Evolutionary conservation across 768 basidiomycete genomes (phyloP).

Genomic region (Hortiboletus campestris): DNA sequence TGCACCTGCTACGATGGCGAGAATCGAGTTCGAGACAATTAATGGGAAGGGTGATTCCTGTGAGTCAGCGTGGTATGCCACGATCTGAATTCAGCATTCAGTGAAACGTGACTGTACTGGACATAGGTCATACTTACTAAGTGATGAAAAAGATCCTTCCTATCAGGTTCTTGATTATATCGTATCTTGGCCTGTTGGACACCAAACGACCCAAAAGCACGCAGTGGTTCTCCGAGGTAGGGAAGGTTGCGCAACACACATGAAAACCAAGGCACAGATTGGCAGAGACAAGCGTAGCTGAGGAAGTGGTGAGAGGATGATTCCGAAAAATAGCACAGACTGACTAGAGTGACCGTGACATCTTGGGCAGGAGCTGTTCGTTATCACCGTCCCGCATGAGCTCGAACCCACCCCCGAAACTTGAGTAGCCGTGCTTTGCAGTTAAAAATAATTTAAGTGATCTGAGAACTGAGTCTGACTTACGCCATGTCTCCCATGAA

Average conservation of each 20-base stretch:
- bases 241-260: slow-evolving; percentile 28
- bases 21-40: slow-evolving; percentile 36
- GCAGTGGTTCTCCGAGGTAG: slow-evolving; percentile 29
- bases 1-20: slow-evolving; percentile 46
- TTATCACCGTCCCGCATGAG: slow-evolving; percentile 37
- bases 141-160: slow-evolving; percentile 41
- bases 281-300: slow-evolving; percentile 15
- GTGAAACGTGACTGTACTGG: not conserved
- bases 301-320: slow-evolving; percentile 3
- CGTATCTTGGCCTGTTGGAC: slow-evolving; percentile 25
- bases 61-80: slow-evolving; percentile 23
- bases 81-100: slow-evolving; percentile 22
- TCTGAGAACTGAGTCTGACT: slow-evolving; percentile 7
- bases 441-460: not conserved
- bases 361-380: slow-evolving; percentile 28
- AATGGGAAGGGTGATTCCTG: slow-evolving; percentile 27
- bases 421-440: slow-evolving; percentile 6
- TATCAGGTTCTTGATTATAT: slow-evolving; percentile 15
- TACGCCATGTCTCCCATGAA: slow-evolving; percentile 31
- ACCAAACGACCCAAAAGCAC: slow-evolving; percentile 29
- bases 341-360: slow-evolving; percentile 32
- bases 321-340: not conserved
- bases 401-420: slow-evolving; percentile 40
- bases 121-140: slow-evolving; percentile 30
- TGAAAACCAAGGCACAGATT: slow-evolving; percentile 25